These are phyloP conservation scores for Claviceps citrina DNA, from an alignment of 2,329 filamentous ascomycete species.

Conservation along the genomic window DNA sequence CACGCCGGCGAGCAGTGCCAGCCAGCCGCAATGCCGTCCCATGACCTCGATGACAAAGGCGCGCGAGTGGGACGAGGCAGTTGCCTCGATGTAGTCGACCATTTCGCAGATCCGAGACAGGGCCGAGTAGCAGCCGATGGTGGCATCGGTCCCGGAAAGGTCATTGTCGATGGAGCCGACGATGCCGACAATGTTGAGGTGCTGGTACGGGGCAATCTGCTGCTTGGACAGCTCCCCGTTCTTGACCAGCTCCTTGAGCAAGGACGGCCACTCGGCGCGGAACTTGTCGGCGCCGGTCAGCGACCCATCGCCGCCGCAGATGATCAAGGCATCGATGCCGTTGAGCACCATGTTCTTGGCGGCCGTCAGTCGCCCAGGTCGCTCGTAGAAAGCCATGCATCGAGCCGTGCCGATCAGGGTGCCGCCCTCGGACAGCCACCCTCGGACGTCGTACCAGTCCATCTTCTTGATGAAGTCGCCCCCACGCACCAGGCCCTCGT, in stretches of 20 bases:
- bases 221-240: constrained; percentile 54
- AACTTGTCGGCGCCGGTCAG: constrained; percentile 93
- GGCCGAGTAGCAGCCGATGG: constrained; percentile 92
- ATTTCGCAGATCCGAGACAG: constrained; percentile 86
- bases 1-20: constrained; percentile 90
- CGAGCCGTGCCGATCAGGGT: constrained; percentile 92
- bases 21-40: constrained; percentile 95
- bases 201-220: constrained; percentile 60
- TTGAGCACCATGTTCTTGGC: constrained; percentile 89
- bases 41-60: constrained; percentile 98
- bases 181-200: constrained; percentile 90
- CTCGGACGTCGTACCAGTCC: constrained; percentile 85
- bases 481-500: constrained; percentile 84
- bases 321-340: constrained; percentile 89
- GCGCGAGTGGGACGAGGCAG: constrained; percentile 81
- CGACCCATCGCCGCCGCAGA: constrained; percentile 93
- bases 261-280: constrained; percentile 76
- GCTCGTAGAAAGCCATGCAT: constrained; percentile 83
- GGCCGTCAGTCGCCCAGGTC: constrained; percentile 64
- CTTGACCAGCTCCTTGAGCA: constrained; percentile 70
- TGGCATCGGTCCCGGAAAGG: constrained; percentile 90
- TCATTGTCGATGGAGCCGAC: constrained; percentile 98
- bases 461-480: constrained; percentile 77
- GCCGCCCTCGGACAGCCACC: constrained; percentile 84
- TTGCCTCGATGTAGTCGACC: constrained; percentile 93